Conservation (phyloP, 1,284 basidiomycete genomes). For the Cutaneotrichosporon cutaneum region DNA sequence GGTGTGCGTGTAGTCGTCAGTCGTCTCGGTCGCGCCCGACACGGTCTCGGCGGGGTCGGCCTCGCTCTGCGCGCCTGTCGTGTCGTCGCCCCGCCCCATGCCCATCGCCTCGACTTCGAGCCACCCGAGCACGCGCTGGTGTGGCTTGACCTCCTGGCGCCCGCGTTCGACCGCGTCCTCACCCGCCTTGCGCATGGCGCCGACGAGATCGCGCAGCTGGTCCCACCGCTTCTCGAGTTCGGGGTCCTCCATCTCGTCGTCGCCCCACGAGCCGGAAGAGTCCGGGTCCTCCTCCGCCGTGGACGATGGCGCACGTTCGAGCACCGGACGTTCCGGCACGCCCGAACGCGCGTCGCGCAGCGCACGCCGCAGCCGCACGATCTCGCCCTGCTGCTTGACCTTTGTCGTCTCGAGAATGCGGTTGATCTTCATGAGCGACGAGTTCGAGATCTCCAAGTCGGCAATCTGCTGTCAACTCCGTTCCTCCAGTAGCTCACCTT, state of each 20-base stretch:
- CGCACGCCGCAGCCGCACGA: conserved; percentile 41
- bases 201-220: conserved; percentile 37
- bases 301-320: conserved; percentile 6
- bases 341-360: conserved; percentile 31
- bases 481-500: conserved; percentile 40
- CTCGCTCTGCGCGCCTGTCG: not conserved
- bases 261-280: conserved; percentile 14
- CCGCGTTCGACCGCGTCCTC: conserved; percentile 36
- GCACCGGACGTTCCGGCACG: conserved; percentile 2
- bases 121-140: conserved; percentile 39
- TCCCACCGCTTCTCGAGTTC: conserved; percentile 45
- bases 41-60: conserved; percentile 2
- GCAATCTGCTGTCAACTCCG: conserved; percentile 35
- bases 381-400: conserved; percentile 47
- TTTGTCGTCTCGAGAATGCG: conserved; percentile 46
- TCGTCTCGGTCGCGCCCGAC: conserved; percentile 3
- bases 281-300: conserved; percentile 19
- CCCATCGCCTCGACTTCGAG: conserved; percentile 31
- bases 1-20: not conserved
- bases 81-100: not conserved
- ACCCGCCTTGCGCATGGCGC: conserved; percentile 35
- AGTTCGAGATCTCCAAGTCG: conserved; percentile 51
- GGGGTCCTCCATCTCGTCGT: conserved; percentile 32
- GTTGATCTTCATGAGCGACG: conserved; percentile 50
- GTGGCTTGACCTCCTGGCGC: conserved; percentile 30